Evolutionary conservation across 352 stramenopile species (phyloP), one percentile per base, ranked within the genome.

Genomic region (Blastocystis sp.): DNA sequence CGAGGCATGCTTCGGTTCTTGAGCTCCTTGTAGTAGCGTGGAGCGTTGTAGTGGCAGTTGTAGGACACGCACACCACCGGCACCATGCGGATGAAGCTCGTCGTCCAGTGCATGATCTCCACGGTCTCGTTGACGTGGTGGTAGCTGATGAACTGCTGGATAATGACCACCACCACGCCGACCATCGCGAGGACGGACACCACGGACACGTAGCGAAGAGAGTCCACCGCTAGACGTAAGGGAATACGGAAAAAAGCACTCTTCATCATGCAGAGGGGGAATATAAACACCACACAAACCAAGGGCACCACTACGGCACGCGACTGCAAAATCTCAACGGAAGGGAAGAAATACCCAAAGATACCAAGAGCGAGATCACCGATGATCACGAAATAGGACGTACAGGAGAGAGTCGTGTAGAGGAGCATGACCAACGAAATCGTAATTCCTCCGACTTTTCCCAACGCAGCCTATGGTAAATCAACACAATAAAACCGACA

Each of bases 31-130:
- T 87, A 87, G 18, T 87, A 87, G 45, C 75, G 75, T 9, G 75
- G 75, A 9, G 75, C 75, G 55, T 87, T 87, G 62, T 87, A 87
- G 53, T 87, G 75, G 55, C 55, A 75, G n/a, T 87, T 87, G 43
- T 75, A 87, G n/a, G 75, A 68, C 11, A 87, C 75, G 34, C 75
- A 87, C 24, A 87, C 45, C 8, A 87, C 62, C 47, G 75, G 75
- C 20, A 87, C 50, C 43, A 78, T 45, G 50, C 66, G 66, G 9
- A 78, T 55, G 66, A 78, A 55, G 30, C 66, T 45, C 20, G 66
- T 41, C 3, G 16, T 62, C 66, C 66, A 78, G 34, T 78, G 43
- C 4, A 78, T 39, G 50, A 78, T 56, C n/a, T 53, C 24, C 24
- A 78, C 66, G 6, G 66, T 78, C n/a, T 78, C 66, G 39, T 78